Evolutionary conservation across 192 early-diverging fungal species (phyloP), one percentile per base, ranked within the genome.

Genomic region (Coemansia sp.): DNA sequence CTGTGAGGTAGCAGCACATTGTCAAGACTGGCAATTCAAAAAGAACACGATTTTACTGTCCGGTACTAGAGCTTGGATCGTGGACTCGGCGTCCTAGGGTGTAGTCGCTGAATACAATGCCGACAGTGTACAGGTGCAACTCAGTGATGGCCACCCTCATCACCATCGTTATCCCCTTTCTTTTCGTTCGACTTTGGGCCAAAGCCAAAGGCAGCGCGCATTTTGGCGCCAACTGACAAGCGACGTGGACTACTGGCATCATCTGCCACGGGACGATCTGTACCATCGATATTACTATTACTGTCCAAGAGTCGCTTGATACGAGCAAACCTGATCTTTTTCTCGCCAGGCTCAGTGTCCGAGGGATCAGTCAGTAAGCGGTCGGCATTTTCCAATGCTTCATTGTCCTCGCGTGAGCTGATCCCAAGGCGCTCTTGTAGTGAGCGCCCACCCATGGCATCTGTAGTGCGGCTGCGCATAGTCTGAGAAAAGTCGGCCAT

Each of bases 201-300:
- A 66, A 75, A 77, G 8, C 80, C 75, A 72, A 71, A 62, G 2
- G 61, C 68, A 10, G 66, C 61, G 11, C 80, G 80, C 80, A 82
- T 77, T 33, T 59, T 50, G 19, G 68, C 75, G 9, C 80, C 80
- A 11, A 82, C 7, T 3, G 80, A 82, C 52, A 77, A 30, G 26
- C 39, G 37, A 33, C 53, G 40, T 33, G 70, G 32, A 23, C 33
- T 28, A 16, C 35, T 28, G 13, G 57, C 67, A 3, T 49, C 60
- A 14, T 58, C 52, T 26, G 43, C 43, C 13, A 38, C 43, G 0
- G 19, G 2, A 9, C 26, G 32, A 32, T 37, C 46, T 9, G 23
- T 28, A 44, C 43, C 17, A 2, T 46, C 66, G 8, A 21, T 7
- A 43, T 42, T 49, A 37, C 28, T 65, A 43, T 59, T 49, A 28